Conservation (phyloP, 768 basidiomycete species). For the Naganishia vaughanmartiniae region DNA sequence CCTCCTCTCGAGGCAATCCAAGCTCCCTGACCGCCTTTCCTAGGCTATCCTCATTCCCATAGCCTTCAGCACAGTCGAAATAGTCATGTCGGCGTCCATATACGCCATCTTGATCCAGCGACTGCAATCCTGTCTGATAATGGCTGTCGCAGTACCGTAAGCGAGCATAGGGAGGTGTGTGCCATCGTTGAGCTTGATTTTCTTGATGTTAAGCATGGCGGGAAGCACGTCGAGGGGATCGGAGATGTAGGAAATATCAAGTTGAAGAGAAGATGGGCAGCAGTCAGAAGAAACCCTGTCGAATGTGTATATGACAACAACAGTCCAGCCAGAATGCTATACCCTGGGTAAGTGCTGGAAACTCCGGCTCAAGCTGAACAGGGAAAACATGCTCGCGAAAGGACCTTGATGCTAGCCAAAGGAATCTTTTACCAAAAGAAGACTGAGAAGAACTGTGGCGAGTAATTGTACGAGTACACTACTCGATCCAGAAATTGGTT, state of each 20-base stretch:
- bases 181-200: background rate
- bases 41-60: conserved; percentile 47
- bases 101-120: conserved; percentile 6
- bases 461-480: no score
- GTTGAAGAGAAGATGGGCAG: no score
- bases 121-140: background rate
- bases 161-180: background rate
- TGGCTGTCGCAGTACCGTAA: background rate
- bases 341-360: background rate
- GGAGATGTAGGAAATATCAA: no score
- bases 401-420: background rate
- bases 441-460: no score
- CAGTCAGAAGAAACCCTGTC: no score
- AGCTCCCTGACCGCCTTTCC: conserved; percentile 45
- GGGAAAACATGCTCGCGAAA: background rate
- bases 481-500: no score
- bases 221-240: background rate
- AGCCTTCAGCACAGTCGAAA: conserved; percentile 24
- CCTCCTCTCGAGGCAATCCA: conserved; percentile 42
- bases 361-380: background rate
- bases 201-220: background rate
- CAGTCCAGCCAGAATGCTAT: no score
- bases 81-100: background rate
- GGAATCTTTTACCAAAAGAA: no score
- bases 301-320: background rate